Percentiles rank a stretch among this genome's conserved stretches.
Conservation (phyloP, 768 basidiomycete species). For the Rhodotorula taiwanensis region DNA sequence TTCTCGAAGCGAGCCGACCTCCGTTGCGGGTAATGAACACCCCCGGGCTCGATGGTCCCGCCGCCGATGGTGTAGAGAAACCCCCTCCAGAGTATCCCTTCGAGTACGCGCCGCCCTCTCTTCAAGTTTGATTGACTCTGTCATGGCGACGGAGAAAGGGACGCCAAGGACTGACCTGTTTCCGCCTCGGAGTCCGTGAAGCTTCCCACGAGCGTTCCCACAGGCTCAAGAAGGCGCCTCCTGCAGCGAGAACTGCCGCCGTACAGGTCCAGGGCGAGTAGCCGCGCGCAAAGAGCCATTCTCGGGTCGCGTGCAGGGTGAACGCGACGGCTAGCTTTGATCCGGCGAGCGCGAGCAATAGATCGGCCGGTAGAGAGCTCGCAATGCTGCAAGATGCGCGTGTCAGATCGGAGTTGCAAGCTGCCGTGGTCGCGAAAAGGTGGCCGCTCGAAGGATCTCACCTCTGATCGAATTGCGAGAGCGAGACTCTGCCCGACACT, state of each 20-base stretch:
- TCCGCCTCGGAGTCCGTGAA: slow-evolving; percentile 2
- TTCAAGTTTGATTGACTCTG: no score
- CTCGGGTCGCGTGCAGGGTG: slow-evolving; percentile 32
- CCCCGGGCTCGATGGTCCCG: no score
- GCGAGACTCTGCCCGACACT: slow-evolving; percentile 15
- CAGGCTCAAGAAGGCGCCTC: slow-evolving; percentile 10
- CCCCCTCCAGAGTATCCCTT: neutral
- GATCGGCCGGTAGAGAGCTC: slow-evolving; percentile 36
- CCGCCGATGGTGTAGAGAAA: no score
- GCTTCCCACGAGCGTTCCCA: slow-evolving; percentile 18
- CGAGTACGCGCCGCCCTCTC: no score
- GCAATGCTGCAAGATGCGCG: neutral
- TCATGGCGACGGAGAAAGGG: neutral
- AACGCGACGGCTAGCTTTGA: slow-evolving; percentile 39
- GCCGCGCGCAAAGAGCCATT: slow-evolving; percentile 37
- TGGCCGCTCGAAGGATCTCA: neutral
- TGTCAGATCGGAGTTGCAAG: neutral
- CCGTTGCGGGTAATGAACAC: neutral
- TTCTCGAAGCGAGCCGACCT: neutral
- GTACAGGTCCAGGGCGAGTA: slow-evolving; percentile 11
- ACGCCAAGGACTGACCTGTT: slow-evolving; percentile 10
- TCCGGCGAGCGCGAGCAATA: slow-evolving; percentile 37
- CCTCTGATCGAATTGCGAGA: slow-evolving; percentile 11
- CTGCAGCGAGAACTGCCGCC: slow-evolving; percentile 8
- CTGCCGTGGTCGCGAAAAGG: neutral